Evolutionary conservation across 2,329 filamentous ascomycete genomes (phyloP).

Genomic region (Emergomyces africanus): DNA sequence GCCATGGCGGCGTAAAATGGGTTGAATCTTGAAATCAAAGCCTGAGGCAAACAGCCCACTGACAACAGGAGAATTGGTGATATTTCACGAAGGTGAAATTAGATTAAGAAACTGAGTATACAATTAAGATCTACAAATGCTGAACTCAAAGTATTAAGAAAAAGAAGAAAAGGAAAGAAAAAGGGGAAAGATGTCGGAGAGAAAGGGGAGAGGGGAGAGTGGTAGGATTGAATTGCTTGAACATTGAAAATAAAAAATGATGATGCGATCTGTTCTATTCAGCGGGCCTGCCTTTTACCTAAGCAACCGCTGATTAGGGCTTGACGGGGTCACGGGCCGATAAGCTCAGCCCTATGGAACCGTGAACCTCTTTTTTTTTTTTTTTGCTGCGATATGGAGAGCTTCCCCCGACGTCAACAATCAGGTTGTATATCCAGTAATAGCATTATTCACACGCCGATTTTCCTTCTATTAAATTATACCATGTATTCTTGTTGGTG

Average conservation of each 20-base stretch:
- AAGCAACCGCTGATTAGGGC: slow-evolving; percentile 2
- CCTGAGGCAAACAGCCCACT: too few relatives aligned
- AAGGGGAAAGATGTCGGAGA: neutral
- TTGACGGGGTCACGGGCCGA: neutral
- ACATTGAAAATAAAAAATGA: slow-evolving; percentile 10
- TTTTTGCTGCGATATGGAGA: too few relatives aligned
- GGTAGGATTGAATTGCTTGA: neutral
- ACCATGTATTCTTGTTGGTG: neutral
- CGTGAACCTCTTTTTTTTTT: neutral
- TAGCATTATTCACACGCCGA: neutral
- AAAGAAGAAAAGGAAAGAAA: neutral
- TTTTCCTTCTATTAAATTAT: neutral
- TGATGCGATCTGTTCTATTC: slow-evolving; percentile 29
- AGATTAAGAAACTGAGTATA: slow-evolving; percentile 6
- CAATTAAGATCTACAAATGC: neutral
- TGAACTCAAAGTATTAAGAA: neutral
- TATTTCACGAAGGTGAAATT: neutral
- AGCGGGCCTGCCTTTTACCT: slow-evolving; percentile 6
- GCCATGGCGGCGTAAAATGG: slow-evolving; percentile 44
- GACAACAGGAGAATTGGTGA: neutral
- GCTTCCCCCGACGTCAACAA: neutral
- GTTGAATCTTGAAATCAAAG: neutral
- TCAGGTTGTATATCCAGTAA: neutral
- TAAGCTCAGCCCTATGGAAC: neutral
- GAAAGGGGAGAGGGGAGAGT: neutral